Percentiles rank a stretch among this genome's conserved stretches.
Evolutionary conservation across 2,329 filamentous ascomycete species (phyloP).

Genomic region (Lecanoromycetidae sp.): DNA sequence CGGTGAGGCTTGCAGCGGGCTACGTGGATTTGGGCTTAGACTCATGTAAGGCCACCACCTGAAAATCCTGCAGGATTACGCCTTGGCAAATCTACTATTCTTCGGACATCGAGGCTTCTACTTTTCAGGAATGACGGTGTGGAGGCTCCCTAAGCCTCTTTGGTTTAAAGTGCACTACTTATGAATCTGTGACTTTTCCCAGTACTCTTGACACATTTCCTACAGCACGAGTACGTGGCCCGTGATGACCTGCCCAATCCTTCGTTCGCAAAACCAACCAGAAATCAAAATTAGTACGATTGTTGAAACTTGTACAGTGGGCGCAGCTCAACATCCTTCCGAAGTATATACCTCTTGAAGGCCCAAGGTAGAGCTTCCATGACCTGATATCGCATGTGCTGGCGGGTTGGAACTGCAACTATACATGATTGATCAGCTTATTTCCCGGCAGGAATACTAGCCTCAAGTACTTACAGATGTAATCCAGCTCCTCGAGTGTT

Average conservation of each 20-base stretch:
- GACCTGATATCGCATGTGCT: constrained; percentile 17
- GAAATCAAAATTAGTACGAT: constrained; percentile 1
- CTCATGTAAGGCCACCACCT: background rate
- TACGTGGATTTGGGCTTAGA: too few species aligned
- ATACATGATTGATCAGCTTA: background rate
- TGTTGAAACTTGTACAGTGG: constrained; percentile 16
- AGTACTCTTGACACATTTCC: too few species aligned
- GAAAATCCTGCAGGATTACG: background rate
- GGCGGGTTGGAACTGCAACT: constrained; percentile 16
- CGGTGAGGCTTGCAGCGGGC: constrained; percentile 1
- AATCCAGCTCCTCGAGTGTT: constrained; percentile 18
- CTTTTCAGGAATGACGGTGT: too few species aligned
- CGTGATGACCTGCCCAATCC: too few species aligned
- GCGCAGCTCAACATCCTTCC: constrained; percentile 10
- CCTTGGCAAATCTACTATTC: background rate
- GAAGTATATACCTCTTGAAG: constrained; percentile 13
- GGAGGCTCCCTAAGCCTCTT: too few species aligned
- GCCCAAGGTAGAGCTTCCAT: constrained; percentile 14
- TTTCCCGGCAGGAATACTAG: background rate
- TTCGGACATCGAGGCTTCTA: too few species aligned
- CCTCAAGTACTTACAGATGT: constrained; percentile 15
- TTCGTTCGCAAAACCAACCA: background rate
- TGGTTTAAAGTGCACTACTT: too few species aligned
- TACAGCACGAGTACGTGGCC: too few species aligned
- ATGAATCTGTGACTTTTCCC: too few species aligned